Percentiles rank a stretch among this genome's conserved stretches.
Conservation (phyloP, 83 land plant species). For the Picea mariana region DNA sequence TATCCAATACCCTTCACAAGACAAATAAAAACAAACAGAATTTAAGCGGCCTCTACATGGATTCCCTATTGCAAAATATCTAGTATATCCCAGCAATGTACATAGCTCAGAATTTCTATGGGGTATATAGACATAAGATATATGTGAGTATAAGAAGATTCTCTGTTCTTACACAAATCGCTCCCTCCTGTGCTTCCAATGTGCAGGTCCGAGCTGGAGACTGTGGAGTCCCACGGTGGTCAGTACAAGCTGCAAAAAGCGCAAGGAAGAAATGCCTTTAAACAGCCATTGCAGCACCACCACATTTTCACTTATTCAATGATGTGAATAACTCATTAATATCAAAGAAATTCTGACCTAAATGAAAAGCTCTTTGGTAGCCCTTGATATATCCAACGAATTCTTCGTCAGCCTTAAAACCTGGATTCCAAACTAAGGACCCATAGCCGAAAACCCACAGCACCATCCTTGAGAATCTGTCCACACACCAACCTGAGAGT, state of each 20-base stretch:
- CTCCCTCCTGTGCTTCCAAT: slow-evolving; percentile 27
- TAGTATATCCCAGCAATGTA: too few relatives aligned
- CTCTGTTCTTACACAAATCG: slow-evolving; percentile 60
- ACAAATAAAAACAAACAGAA: not conserved
- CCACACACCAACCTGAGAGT: too few relatives aligned
- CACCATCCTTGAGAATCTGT: too few relatives aligned
- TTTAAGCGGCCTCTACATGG: slow-evolving; percentile 17
- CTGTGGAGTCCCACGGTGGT: too few relatives aligned
- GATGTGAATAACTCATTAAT: too few relatives aligned
- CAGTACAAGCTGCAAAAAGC: not conserved
- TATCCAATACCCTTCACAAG: too few relatives aligned
- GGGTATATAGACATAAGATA: not conserved
- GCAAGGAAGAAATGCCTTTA: not conserved
- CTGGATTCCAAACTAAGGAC: slow-evolving; percentile 75
- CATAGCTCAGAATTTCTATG: too few relatives aligned
- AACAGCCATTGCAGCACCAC: too few relatives aligned
- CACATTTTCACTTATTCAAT: too few relatives aligned
- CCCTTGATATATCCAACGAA: slow-evolving; percentile 67
- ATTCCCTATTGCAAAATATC: too few relatives aligned
- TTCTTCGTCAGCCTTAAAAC: slow-evolving; percentile 64
- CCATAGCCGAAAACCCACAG: slow-evolving; percentile 17
- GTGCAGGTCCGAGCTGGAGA: too few relatives aligned
- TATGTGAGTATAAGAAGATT: too few relatives aligned
- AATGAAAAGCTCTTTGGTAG: slow-evolving; percentile 66
- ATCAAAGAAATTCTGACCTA: slow-evolving; percentile 35